Base-by-base conservation (phyloP, 2,329 filamentous ascomycete species). In the Colletotrichum camelliae region DNA sequence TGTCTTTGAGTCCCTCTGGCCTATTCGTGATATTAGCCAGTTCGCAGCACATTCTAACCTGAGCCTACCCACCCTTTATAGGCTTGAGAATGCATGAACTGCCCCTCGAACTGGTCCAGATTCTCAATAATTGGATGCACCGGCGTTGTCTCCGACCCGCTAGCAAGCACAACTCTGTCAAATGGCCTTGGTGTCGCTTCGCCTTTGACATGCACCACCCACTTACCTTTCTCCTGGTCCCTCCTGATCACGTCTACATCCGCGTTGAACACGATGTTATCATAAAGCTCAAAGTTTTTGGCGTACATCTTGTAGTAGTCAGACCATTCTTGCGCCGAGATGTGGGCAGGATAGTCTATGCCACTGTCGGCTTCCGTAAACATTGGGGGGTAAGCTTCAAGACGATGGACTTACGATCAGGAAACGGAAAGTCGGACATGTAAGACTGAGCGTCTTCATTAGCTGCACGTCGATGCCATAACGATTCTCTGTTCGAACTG, bases 151-250 rank as follows among this genome's bases (percentile, higher is more conserved):
- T 81, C 79, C 5, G 78, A 76, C 1, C 80, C 79, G 3, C 77
- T 77, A 0, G 78, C 78, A 12, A 81, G 64, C 10, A 81, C 72
- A n/a, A 81, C 75, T 60, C 79, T 81, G 75, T 81, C 79, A 70
- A 81, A 80, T 1, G 67, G 6, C 3, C 77, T 69, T 4, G 79
- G 77, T 1, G 57, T 10, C 1, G 66, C 35, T 31, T 79, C 76
- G 24, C 77, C 75, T 5, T 65, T 31, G 2, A 80, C 5, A 2
- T 72, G 57, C 5, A 81, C 35, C 24, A 77, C 52, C 80, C 79
- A 82, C n/a, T 75, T 74, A 3, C 6, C 62, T 24, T 24, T 67
- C 31, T 58, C 57, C 0, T 76, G 29, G n/a, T 78, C 68, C n/a
- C 79, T 75, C 2, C 18, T 13, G 13, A 82, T 67, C 10, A 70